Percentiles rank a stretch among this genome's conserved stretches.
phyloP scores from a whole-genome alignment of 805 yeast species.

The Ogataea nakhonphanomensis region DNA sequence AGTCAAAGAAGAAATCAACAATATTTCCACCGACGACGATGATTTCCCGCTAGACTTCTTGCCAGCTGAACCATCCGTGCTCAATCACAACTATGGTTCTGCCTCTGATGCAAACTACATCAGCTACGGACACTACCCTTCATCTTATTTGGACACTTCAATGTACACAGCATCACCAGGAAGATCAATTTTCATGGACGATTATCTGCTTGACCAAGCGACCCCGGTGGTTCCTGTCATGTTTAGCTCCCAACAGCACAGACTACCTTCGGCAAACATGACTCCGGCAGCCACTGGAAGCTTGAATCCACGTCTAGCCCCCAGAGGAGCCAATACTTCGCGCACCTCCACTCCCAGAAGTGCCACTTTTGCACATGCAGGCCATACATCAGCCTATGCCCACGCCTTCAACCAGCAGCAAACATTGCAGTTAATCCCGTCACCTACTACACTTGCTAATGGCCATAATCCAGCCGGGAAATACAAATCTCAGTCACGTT shows the following conservation, averaged over 20 bases:
- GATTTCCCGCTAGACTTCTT: constrained; percentile 74
- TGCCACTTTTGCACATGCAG: constrained; percentile 16
- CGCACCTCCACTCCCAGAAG: constrained; percentile 19
- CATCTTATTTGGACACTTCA: constrained; percentile 25
- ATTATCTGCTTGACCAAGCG: constrained; percentile 27
- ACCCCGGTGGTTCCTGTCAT: constrained; percentile 30
- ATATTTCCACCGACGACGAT: constrained; percentile 42
- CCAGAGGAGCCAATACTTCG: constrained; percentile 17
- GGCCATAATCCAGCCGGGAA: constrained; percentile 10
- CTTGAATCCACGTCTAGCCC: constrained; percentile 15
- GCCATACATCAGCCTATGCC: constrained; percentile 14
- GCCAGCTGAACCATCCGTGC: constrained; percentile 16
- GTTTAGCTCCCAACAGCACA: constrained; percentile 20
- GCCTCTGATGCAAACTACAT: constrained; percentile 15
- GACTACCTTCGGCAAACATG: constrained; percentile 6
- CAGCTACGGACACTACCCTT: constrained; percentile 23
- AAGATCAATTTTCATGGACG: constrained; percentile 19
- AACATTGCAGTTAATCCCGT: constrained; percentile 14
- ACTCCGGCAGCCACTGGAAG: constrained; percentile 16
- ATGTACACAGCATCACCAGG: constrained; percentile 28
- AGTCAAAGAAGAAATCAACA: constrained; percentile 13
- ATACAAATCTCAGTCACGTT: constrained; percentile 10
- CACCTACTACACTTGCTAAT: constrained; percentile 15
- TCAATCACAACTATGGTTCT: constrained; percentile 33
- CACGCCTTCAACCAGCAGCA: constrained; percentile 13